Evolutionary conservation across 139 green algal genomes (phyloP), one percentile per base, ranked within the genome.

Genomic region (Pleodorina starrii): DNA sequence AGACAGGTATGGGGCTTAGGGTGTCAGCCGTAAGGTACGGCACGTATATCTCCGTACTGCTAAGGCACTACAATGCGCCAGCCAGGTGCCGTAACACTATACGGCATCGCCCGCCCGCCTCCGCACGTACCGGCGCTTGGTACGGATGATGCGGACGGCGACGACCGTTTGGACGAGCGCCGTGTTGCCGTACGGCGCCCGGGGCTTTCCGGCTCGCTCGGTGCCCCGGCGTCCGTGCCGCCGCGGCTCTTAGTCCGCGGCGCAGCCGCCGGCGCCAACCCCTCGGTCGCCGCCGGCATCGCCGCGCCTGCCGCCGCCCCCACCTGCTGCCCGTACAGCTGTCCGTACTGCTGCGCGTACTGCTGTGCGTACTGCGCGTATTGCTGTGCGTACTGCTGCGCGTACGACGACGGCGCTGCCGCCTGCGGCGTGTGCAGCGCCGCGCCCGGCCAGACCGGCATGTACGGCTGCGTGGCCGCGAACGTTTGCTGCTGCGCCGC

Each of bases 341-440:
- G 42, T 19, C 40, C 27, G 44, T 73, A 72, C 66, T 75, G 38
- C 60, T 72, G 83, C 43, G 29, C 63, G 10, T 81, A 69, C 83
- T 82, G 84, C 69, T 89, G 73, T 12, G 40, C n/a, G 40, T 80
- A 46, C 74, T 69, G 76, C 35, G 35, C 46, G 25, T 86, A 57
- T 54, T 85, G 78, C 57, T 86, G 79, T 0, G 51, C 78, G 51
- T 73, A 57, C 51, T 85, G 78, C 38, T 86, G 79, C 3, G 51
- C 78, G 78, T 85, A 85, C 51, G 51, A 36, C 36, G 11, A 73
- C 36, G 51, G 23, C 38, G 25, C 36, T 29, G 35, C 46, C 46
- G 35, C 11, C 69, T 7, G 32, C 19, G 68, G 35, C 27, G 36
- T 43, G 1, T 76, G 68, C 32, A 48, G 17, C 0, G 19, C 38